These are phyloP conservation scores for Chlorella sp. DNA, from an alignment of 139 green algal genomes.

Conservation along the genomic window DNA sequence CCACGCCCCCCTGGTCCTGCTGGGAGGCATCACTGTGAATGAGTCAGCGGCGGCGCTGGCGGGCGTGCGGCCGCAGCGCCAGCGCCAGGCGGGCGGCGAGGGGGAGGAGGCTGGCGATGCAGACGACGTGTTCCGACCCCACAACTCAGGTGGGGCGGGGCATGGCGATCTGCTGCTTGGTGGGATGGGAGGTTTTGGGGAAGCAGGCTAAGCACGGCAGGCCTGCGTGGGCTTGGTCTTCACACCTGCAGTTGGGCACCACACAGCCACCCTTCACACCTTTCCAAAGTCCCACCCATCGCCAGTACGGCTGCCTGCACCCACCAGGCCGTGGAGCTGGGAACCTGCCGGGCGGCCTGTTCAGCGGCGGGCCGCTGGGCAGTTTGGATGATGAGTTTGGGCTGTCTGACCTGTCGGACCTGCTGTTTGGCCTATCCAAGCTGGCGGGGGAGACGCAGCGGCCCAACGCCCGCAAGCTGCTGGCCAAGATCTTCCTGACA, in stretches of 20 bases:
- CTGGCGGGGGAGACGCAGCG: slow-evolving; percentile 22
- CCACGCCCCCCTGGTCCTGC: slow-evolving; percentile 28
- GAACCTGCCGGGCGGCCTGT: not conserved
- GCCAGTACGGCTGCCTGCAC: no score
- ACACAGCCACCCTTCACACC: no score
- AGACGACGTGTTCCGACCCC: not conserved
- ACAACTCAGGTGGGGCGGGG: not conserved
- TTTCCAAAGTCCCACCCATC: no score
- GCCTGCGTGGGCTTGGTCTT: no score
- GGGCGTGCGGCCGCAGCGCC: slow-evolving; percentile 4
- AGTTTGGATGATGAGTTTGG: slow-evolving; percentile 30
- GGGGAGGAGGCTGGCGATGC: not conserved
- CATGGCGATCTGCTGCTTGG: not conserved
- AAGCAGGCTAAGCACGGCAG: no score
- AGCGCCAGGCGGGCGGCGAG: not conserved
- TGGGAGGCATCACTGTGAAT: not conserved
- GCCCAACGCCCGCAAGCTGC: slow-evolving; percentile 41
- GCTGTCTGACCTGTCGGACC: slow-evolving; percentile 11
- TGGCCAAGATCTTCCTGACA: slow-evolving; percentile 51
- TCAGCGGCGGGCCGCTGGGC: no score
- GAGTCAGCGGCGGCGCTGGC: slow-evolving; percentile 18
- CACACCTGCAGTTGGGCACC: no score
- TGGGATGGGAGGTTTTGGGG: no score
- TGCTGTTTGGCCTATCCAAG: slow-evolving; percentile 27
- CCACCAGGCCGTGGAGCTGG: no score